phyloP scores from a whole-genome alignment of 2,329 filamentous ascomycete species.

The Ceratocystis albifundus region DNA sequence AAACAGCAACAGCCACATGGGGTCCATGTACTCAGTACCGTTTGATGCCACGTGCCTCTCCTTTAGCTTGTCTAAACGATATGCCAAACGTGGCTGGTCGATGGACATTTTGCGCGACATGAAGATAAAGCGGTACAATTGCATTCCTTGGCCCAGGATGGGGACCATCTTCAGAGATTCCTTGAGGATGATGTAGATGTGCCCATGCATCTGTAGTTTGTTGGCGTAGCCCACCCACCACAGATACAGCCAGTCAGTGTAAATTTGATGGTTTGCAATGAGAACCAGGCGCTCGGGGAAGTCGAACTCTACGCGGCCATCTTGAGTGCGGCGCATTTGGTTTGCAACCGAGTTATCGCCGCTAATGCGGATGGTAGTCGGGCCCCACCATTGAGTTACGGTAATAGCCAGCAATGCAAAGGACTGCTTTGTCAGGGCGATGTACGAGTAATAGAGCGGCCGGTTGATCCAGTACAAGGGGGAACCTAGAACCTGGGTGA shows the following conservation, averaged over 20 bases:
- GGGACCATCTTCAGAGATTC: conserved; percentile 75
- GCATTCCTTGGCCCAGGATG: conserved; percentile 67
- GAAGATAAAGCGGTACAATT: conserved; percentile 84
- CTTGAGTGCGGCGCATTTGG: conserved; percentile 56
- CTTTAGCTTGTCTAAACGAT: conserved; percentile 61
- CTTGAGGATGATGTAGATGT: conserved; percentile 83
- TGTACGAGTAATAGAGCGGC: conserved; percentile 73
- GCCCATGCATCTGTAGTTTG: conserved; percentile 63
- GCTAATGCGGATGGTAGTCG: conserved; percentile 69
- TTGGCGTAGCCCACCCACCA: conserved; percentile 90
- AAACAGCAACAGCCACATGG: conserved; percentile 85
- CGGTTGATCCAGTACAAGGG: conserved; percentile 66
- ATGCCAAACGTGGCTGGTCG: conserved; percentile 63
- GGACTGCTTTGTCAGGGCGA: conserved; percentile 74
- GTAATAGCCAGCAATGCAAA: conserved; percentile 69
- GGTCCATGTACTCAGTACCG: conserved; percentile 49
- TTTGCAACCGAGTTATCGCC: conserved; percentile 69
- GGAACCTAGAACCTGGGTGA: conserved; percentile 63
- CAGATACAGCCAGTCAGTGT: conserved; percentile 84
- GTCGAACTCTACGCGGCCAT: conserved; percentile 63
- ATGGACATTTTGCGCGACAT: conserved; percentile 80
- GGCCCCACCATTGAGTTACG: conserved; percentile 80
- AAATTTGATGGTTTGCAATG: conserved; percentile 85
- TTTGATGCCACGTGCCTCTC: conserved; percentile 41
- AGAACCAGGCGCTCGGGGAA: conserved; percentile 74